Conservation (phyloP, 2,329 filamentous ascomycete genomes). For the Alternaria gaisen region DNA sequence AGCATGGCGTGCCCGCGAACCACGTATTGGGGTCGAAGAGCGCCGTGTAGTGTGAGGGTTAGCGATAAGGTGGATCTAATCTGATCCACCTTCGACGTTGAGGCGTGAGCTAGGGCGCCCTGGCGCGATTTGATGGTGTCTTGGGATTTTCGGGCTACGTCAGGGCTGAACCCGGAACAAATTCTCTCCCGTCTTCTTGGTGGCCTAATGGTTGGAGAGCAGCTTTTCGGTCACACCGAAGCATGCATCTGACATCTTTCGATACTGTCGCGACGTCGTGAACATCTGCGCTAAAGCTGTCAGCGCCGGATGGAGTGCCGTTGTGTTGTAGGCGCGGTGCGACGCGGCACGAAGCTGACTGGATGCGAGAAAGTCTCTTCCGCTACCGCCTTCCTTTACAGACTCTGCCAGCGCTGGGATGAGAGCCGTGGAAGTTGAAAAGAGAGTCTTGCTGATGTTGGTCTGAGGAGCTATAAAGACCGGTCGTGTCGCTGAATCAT, state of each 20-base stretch:
- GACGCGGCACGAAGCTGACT: not conserved
- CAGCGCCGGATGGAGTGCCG: not conserved
- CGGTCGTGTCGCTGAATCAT: too few species aligned
- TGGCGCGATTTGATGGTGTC: constrained; percentile 6
- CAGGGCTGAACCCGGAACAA: constrained; percentile 9
- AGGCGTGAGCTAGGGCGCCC: not conserved
- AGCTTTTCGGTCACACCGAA: not conserved
- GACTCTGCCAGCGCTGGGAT: not conserved
- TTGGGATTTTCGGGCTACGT: constrained; percentile 14
- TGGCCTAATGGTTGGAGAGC: not conserved
- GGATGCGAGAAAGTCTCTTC: too few species aligned
- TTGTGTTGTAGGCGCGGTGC: not conserved
- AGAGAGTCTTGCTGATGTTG: not conserved
- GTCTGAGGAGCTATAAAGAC: too few species aligned
- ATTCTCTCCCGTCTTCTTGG: not conserved
- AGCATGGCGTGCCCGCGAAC: constrained; percentile 6
- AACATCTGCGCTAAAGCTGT: not conserved
- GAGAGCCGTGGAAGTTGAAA: not conserved
- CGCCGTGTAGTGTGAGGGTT: not conserved
- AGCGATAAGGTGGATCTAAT: constrained; percentile 20
- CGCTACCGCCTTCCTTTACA: not conserved
- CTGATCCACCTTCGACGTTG: constrained; percentile 7
- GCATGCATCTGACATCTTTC: not conserved
- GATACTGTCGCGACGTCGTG: not conserved
- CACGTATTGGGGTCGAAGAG: not conserved